Evolutionary conservation across 2,329 filamentous ascomycete species (phyloP), one percentile per base, ranked within the genome.

Genomic region (Fusarium floridanum): DNA sequence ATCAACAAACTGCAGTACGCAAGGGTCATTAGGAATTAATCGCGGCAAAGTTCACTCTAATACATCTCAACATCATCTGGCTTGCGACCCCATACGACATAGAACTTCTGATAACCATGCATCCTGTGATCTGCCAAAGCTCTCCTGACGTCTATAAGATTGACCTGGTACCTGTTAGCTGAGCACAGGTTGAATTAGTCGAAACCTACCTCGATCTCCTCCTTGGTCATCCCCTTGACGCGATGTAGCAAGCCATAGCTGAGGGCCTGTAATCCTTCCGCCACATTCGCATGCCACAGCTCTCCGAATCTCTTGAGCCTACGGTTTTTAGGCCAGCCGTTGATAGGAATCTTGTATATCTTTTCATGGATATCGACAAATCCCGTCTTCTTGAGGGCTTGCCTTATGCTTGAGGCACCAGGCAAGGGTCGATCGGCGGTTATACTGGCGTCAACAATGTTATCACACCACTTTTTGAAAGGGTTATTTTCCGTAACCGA

Each of bases 301-400:
- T 61, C 53, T 6, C 63, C 63, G 24, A 66, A 59, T 22, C 43
- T 66, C 63, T 66, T 66, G 17, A 66, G 63, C n/a, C 63, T 48
- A 12, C 55, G 63, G 55, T 66, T 50, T 43, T 66, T 66, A n/a
- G 63, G 63, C 63, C 63, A 61, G 27, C 63, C 41, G 22, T 66
- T 66, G 37, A 66, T 66, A 8, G 63, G 63, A 32, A 66, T 36
- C 41, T 66, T 66, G 55, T 66, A 66, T 12, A 66, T 53, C 63
- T 66, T 66, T 34, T 66, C 63, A 20, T 39, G 32, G 17, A 66
- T 59, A 8, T 61, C 63, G 24, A 66, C 63, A 6, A 66, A 66
- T 20, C 55, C 63, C 16, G 55, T 22, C 39, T 66, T 55, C 4
- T 37, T 39, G 6, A 66, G 43, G 32, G 39, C 43, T n/a, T 66